Evolutionary conservation across 495 filamentous ascomycete species (phyloP).

Genomic region (Penicillium pulvis): DNA sequence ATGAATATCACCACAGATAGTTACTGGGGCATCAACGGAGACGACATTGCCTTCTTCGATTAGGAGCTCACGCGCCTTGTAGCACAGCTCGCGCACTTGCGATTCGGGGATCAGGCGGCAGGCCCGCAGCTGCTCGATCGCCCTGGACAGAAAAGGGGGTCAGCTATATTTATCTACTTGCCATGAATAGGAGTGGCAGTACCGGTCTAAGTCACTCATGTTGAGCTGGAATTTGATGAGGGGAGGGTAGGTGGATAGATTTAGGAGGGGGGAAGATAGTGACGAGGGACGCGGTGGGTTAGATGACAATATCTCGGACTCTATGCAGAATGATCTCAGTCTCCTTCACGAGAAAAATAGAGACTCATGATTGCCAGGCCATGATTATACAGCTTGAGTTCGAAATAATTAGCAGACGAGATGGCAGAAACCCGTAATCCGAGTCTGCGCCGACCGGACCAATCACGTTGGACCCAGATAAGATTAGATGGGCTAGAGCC

Average conservation of each 20-base stretch:
- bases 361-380: conserved; percentile 27
- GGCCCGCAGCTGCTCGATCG: conserved; percentile 89
- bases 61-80: conserved; percentile 94
- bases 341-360: conserved; percentile 18
- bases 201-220: conserved; percentile 91
- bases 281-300: conserved; percentile 13
- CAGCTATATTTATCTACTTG: neutral
- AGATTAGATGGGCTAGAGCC: conserved; percentile 48
- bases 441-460: conserved; percentile 17
- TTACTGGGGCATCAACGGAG: conserved; percentile 92
- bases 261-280: conserved; percentile 8
- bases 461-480: conserved; percentile 42
- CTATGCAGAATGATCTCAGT: conserved; percentile 19
- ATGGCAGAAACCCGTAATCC: conserved; percentile 9
- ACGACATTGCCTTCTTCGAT: conserved; percentile 99
- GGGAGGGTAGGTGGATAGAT: conserved; percentile 6
- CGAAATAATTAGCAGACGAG: conserved; percentile 1
- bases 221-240: conserved; percentile 27
- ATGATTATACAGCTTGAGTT: conserved; percentile 11
- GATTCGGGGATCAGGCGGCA: conserved; percentile 95
- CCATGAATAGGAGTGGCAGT: conserved; percentile 17
- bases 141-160: conserved; percentile 53
- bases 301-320: conserved; percentile 10
- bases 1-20: conserved; percentile 98
- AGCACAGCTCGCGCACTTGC: conserved; percentile 93